phyloP scores from a whole-genome alignment of 306 rosid species.

The Astragalus glycyphyllos region DNA sequence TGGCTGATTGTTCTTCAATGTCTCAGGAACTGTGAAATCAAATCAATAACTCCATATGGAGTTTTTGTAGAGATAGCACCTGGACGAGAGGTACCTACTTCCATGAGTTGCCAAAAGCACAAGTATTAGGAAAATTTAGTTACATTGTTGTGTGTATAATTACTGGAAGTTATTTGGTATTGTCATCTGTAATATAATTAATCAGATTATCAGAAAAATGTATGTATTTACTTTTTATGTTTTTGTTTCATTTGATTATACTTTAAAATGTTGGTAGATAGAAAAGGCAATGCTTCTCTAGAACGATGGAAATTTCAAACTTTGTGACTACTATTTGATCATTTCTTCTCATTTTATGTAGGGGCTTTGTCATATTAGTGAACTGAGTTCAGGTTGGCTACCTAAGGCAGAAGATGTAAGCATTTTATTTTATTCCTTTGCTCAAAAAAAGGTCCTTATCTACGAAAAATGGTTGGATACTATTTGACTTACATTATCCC shows the following conservation, averaged over 20 bases:
- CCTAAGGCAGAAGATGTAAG: conserved; percentile 96
- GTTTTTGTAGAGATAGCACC: conserved; percentile 96
- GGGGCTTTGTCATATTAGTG: conserved; percentile 99
- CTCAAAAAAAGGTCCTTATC: conserved; percentile 4
- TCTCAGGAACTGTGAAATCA: conserved; percentile 88
- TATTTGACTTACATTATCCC: conserved; percentile 44
- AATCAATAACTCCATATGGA: conserved; percentile 80
- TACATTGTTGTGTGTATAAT: conserved; percentile 9
- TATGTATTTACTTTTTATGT: not conserved
- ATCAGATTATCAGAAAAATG: conserved; percentile 27
- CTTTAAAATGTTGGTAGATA: not conserved
- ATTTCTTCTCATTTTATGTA: conserved; percentile 50
- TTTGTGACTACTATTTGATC: conserved; percentile 27
- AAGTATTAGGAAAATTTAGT: conserved; percentile 19
- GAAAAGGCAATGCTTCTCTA: conserved; percentile 27
- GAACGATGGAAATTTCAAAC: conserved; percentile 26
- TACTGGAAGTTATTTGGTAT: conserved; percentile 17
- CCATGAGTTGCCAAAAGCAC: conserved; percentile 39
- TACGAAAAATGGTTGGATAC: not conserved
- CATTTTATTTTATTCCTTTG: conserved; percentile 14
- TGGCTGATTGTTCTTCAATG: conserved; percentile 25
- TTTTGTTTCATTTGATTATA: conserved; percentile 22
- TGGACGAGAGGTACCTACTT: conserved; percentile 83
- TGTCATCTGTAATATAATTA: conserved; percentile 17
- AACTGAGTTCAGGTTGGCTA: conserved; percentile 87